Evolutionary conservation across 163 green algal species (phyloP).

Genomic region (Volvox carteri): DNA sequence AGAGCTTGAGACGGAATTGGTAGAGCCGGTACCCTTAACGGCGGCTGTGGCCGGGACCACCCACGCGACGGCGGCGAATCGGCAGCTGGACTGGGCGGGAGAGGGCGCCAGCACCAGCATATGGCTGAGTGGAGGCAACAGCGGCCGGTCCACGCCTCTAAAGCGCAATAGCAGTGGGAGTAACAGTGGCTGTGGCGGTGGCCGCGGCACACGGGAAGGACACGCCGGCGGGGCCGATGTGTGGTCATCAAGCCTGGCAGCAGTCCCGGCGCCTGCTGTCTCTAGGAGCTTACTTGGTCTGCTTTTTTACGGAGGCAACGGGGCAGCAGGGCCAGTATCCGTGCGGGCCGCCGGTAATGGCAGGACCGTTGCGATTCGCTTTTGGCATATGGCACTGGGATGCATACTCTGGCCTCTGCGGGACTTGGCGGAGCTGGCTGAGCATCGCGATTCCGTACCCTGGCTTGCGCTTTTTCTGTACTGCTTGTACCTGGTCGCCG

Average conservation of each 20-base stretch:
- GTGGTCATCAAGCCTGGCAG: not conserved
- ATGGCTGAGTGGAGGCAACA: not conserved
- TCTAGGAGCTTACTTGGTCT: too few relatives aligned
- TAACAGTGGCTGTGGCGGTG: not conserved
- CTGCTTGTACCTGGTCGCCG: slow-evolving; percentile 1
- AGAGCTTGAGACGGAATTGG: not conserved
- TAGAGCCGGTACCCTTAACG: not conserved
- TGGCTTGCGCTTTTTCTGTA: not conserved
- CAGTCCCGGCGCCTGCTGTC: too few relatives aligned
- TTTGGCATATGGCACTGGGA: not conserved
- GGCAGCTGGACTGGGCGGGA: not conserved
- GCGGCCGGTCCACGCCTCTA: not conserved
- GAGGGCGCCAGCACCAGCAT: slow-evolving; percentile 4
- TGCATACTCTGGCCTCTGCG: not conserved
- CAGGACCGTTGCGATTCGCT: not conserved
- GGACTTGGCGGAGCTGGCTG: not conserved
- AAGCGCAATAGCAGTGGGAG: slow-evolving; percentile 18
- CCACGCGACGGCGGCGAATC: not conserved
- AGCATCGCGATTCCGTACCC: not conserved
- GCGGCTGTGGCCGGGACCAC: not conserved
- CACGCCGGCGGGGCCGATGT: not conserved
- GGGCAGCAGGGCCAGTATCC: too few relatives aligned
- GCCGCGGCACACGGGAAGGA: too few relatives aligned
- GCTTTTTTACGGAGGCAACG: too few relatives aligned
- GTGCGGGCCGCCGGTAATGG: too few relatives aligned